Base-by-base conservation (phyloP, 2,329 filamentous ascomycete species). In the Verticillium isaacii region DNA sequence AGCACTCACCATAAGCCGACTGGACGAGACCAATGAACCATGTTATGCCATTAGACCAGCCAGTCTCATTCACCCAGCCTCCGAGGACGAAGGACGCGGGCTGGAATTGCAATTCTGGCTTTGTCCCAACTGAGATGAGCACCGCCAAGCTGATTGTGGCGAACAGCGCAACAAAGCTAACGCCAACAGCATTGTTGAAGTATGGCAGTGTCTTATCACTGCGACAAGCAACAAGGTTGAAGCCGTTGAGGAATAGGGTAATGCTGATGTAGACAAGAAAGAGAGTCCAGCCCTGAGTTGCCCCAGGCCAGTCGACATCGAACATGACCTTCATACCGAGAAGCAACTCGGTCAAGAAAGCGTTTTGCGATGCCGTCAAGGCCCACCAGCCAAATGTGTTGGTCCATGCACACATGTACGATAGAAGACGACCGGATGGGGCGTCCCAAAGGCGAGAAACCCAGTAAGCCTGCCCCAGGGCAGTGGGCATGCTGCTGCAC, bases 321-420 rank as follows among this genome's bases (percentile, higher is more conserved):
- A 84, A 85, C 70, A 85, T 76, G 25, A 80, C 71, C 70, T 84
- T 84, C 76, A 86, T 82, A 25, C 80, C 78, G 6, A 86, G 73
- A 61, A 85, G 73, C 58, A 86, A 84, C 65, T 84, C 77, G 3
- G 81, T 80, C 82, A 86, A 85, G 67, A 86, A 86, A 14, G 82
- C 83, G 29, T 81, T 76, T 63, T 84, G 80, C 1, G 81, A 85
- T 0, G 83, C 84, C 0, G 80, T 81, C 62, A 32, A 80, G 69
- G 5, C 72, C 74, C 0, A 77, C 73, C 5, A 80, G 76, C 78
- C 78, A 80, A 66, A 80, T 76, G 56, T 80, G 80, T 68, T 80
- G 77, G 12, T 77, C 77, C 76, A 56, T 15, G 39, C 39, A 32
- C 32, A 56, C 25, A 56, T 56, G 32, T 32, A 56, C 17, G 45